phyloP scores from a whole-genome alignment of 2,329 filamentous ascomycete genomes.

The Xylaria multiplex region DNA sequence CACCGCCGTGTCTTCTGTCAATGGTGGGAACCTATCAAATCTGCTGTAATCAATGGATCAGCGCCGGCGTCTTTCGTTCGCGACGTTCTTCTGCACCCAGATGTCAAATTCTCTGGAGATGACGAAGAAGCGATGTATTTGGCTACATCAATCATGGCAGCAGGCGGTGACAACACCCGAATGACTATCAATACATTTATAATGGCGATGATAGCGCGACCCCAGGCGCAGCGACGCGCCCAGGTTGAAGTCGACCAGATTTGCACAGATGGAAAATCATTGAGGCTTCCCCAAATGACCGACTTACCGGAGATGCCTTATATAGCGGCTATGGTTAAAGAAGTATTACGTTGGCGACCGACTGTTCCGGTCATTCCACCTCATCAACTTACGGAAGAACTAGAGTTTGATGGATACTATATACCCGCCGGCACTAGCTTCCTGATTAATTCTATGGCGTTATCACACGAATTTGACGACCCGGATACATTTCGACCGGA shows the following conservation, averaged over 20 bases:
- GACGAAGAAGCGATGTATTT: slow-evolving; percentile 53
- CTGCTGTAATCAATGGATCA: slow-evolving; percentile 39
- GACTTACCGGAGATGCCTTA: slow-evolving; percentile 42
- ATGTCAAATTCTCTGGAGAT: slow-evolving; percentile 44
- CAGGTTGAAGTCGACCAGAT: slow-evolving; percentile 26
- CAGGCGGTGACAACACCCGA: slow-evolving; percentile 50
- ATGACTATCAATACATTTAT: slow-evolving; percentile 49
- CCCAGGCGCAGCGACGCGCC: slow-evolving; percentile 18
- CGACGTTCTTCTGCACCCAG: slow-evolving; percentile 41
- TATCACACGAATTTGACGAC: slow-evolving; percentile 41
- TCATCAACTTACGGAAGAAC: slow-evolving; percentile 32
- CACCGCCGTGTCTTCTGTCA: slow-evolving; percentile 43
- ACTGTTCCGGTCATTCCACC: slow-evolving; percentile 34
- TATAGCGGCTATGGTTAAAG: slow-evolving; percentile 37
- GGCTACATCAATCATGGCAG: slow-evolving; percentile 49
- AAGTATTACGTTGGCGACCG: slow-evolving; percentile 34
- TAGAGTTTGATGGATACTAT: slow-evolving; percentile 29
- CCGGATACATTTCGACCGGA: slow-evolving; percentile 48
- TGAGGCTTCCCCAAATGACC: slow-evolving; percentile 37
- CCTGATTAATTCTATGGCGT: slow-evolving; percentile 46
- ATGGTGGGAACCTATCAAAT: slow-evolving; percentile 46
- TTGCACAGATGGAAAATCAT: slow-evolving; percentile 24
- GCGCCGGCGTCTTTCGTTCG: slow-evolving; percentile 47
- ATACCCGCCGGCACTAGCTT: slow-evolving; percentile 46
- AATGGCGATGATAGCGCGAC: slow-evolving; percentile 46